Conservation (phyloP, 176 grass and related monocot species). For the Avena insularis region DNA sequence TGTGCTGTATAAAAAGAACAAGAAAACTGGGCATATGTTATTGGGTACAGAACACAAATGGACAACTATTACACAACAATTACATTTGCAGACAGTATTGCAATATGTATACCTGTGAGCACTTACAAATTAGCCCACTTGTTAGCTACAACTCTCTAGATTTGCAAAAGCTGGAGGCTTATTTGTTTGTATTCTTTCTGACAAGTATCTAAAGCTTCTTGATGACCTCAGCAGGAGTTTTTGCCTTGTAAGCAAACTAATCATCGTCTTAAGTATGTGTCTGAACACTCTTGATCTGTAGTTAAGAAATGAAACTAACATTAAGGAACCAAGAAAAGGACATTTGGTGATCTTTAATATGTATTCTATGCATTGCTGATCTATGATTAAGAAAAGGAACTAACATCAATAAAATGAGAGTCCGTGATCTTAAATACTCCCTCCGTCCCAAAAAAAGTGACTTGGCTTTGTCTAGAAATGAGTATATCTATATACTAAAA, state of each 20-base stretch:
- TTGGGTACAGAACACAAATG: slow-evolving; percentile 18
- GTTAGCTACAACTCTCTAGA: background rate
- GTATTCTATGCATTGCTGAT: background rate
- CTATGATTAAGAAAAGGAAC: slow-evolving; percentile 34
- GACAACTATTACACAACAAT: background rate
- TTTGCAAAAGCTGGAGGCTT: slow-evolving; percentile 16
- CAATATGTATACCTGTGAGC: background rate
- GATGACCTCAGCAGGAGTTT: slow-evolving; percentile 9
- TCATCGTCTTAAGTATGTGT: slow-evolving; percentile 21
- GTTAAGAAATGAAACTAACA: slow-evolving; percentile 24
- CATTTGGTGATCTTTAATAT: slow-evolving; percentile 5
- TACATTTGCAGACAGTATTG: background rate
- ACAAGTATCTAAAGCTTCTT: slow-evolving; percentile 20
- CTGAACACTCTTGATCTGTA: slow-evolving; percentile 19
- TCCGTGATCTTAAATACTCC: background rate
- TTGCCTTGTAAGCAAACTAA: slow-evolving; percentile 6
- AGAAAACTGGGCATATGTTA: background rate
- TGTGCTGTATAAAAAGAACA: background rate
- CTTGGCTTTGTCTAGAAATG: too few species aligned
- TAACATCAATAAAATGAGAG: slow-evolving; percentile 26
- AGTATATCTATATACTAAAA: too few species aligned
- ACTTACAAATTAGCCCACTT: background rate
- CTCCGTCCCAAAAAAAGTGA: too few species aligned
- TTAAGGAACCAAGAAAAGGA: slow-evolving; percentile 32
- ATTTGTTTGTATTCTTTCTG: slow-evolving; percentile 11